Base-by-base conservation (phyloP, 2,329 filamentous ascomycete species). In the Xylaria sp. region DNA sequence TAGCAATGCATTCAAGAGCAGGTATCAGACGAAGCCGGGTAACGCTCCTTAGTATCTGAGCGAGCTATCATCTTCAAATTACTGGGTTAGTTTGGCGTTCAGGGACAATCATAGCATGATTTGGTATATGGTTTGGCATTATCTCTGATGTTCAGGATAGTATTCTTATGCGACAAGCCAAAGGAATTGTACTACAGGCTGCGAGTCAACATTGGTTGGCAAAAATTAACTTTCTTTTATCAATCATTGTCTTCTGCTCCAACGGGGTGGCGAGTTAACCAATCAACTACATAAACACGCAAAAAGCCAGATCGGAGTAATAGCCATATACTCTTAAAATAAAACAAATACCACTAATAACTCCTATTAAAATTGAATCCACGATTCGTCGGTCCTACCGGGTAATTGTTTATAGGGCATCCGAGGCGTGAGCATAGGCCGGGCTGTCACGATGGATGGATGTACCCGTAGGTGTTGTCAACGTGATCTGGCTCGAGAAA, bases 1-100 rank as follows among this genome's bases (percentile, higher is more conserved):
- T 68, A 89, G 89, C 71, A 87, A 91, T 73, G 87, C 87, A 35
- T 84, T 92, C 60, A 84, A 89, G 73, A 91, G 90, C 73, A 85
- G 89, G 60, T 90, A 90, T 73, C 81, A 84, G 47, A 78, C 83
- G 9, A 79, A 78, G 12, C 64, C 67, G 27, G 57, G 35, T 55
- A 69, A 66, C 18, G 44, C 54, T 23, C 65, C 61, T 60, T 68
- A n/a, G 47, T 40, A 35, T 42, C 27, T 6, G 37, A 42, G 16
- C 1, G 51, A 12, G 21, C 6, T 10, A 18, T n/a, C 6, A 23
- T 44, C 27, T 16, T 48, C 54, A 42, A 23, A n/a, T 25, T 16
- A 44, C 35, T 21, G 21, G 35, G 54, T 48, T 21, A 48, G 16
- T 55, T 42, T 21, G 18, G 37, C 32, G 29, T 66, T 50, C 3